Base-by-base conservation (phyloP, 306 rosid genomes). In the Prunus mira region DNA sequence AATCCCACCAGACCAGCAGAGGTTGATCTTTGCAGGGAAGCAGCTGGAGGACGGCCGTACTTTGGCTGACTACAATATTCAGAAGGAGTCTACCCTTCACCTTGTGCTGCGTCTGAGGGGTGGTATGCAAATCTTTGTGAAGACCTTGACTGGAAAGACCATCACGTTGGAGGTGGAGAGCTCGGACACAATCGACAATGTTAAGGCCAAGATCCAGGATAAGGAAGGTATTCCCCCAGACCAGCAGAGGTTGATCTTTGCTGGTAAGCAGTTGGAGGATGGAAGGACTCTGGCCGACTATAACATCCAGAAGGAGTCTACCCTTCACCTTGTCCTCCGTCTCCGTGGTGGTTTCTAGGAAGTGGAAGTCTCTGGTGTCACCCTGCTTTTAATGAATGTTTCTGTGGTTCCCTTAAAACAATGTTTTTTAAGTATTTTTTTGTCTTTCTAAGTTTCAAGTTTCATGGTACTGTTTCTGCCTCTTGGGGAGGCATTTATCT, bases 221-320 rank as follows among this genome's bases (percentile, higher is more conserved):
- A 90, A 90, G 83, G 95, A 90, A 12, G 95, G 95, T 0, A 90
- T 90, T 0, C 95, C 95, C 0, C 95, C 95, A 0, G 95, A 90
- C 75, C 95, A 90, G 78, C 95, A 90, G 84, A 77, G 95, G 73
- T 9, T 90, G 24, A 90, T 90, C n/a, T 90, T 90, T 0, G 91
- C 94, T 0, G 94, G 94, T 0, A 86, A 87, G 81, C 94, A 89
- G 69, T 28, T 89, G 0, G 91, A 89, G 67, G 94, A 87, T 68
- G 94, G 94, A 0, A 61, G 91, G 38, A 89, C 94, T 2, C 83
- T 89, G 2, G 91, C 91, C 0, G 94, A 89, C 6, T 89, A 89
- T 58, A 89, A 89, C 55, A 89, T 86, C n/a, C 91, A 86, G 85
- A 87, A 89, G 86, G 94, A 89, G 72, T 86, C 88, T 0, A 89